Base-by-base conservation (phyloP, 257 asterid species). In the Prunella vulgaris region DNA sequence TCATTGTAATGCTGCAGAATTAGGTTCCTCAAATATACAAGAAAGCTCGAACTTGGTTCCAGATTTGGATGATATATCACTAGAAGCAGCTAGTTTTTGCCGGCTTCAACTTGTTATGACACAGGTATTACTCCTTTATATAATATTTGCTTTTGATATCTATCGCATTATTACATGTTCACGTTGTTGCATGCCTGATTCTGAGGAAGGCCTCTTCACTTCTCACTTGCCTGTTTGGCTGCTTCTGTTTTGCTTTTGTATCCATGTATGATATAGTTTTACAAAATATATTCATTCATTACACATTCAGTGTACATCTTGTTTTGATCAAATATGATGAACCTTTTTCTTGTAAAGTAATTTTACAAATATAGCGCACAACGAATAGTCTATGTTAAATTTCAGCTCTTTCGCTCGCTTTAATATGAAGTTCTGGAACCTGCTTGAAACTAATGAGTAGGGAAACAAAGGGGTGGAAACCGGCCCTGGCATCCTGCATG, bases 101-200 rank as follows among this genome's bases (percentile, higher is more conserved):
- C 90, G 82, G 82, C 95, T 89, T 73, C 93, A 85, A 78, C 86
- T 53, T 68, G 90, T 81, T 64, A 80, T 79, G 84, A 87, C 81
- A 70, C 87, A 72, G 97, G 97, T 92, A 86, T 25, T 53, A 17
- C 64, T 66, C 30, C 22, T 53, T 64, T 4, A 33, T 27, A 27
- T 12, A 54, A 15, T 38, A 22, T 22, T 40, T 21, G 18, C 48
- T 60, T 51, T 63, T 57, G 49, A 53, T 33, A 52, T 28, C 25
- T 37, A 2, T 18, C 69, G 42, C n/a, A 30, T 27, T 67, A 17
- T 12, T 67, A 54, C 46, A 35, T 58, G n/a, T n/a, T n/a, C n/a
- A n/a, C n/a, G n/a, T 28, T 32, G 65, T 64, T 64, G 56, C 53
- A 24, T 80, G 57, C 61, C 49, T 18, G n/a, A 35, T 46, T 15